A percentile compares a stretch with the other conserved stretches of the same genome.
phyloP scores from a whole-genome alignment of 2,329 filamentous ascomycete genomes.

The Phialemoniopsis sp. region DNA sequence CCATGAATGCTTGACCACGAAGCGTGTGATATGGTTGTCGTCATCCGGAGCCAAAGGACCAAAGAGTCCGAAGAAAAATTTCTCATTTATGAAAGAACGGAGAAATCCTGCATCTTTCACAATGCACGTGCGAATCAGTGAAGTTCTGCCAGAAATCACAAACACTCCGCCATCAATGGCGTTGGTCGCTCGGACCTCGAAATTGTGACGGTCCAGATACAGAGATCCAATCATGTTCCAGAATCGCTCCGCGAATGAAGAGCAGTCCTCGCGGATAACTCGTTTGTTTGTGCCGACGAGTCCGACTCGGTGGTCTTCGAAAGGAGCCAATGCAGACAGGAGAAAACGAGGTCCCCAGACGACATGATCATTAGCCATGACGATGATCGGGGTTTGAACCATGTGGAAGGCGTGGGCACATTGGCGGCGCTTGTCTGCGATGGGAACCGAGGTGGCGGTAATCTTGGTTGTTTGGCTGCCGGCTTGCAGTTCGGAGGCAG shows the following conservation, averaged over 20 bases:
- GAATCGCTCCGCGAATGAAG: too few relatives aligned
- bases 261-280: slow-evolving; percentile 36
- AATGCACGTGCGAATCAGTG: slow-evolving; percentile 44
- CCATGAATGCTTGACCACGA: slow-evolving; percentile 43
- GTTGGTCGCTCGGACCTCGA: slow-evolving; percentile 51
- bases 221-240: slow-evolving; percentile 53
- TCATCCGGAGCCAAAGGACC: slow-evolving; percentile 50
- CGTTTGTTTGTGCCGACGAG: slow-evolving; percentile 54
- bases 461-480: too few relatives aligned
- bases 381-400: slow-evolving; percentile 33
- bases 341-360: slow-evolving; percentile 42
- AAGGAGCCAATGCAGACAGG: slow-evolving; percentile 32
- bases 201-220: slow-evolving; percentile 60
- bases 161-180: slow-evolving; percentile 52
- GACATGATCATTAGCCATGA: slow-evolving; percentile 49
- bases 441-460: too few relatives aligned
- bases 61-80: slow-evolving; percentile 38
- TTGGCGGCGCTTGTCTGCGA: slow-evolving; percentile 45
- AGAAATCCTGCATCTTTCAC: slow-evolving; percentile 38
- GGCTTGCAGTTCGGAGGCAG: too few relatives aligned
- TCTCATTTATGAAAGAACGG: slow-evolving; percentile 40
- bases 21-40: slow-evolving; percentile 59
- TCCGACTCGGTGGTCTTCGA: slow-evolving; percentile 41
- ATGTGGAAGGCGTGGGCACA: slow-evolving; percentile 31
- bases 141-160: slow-evolving; percentile 52